Conservation (phyloP, 306 rosid species). For the Chamaecrista fasciculata region DNA sequence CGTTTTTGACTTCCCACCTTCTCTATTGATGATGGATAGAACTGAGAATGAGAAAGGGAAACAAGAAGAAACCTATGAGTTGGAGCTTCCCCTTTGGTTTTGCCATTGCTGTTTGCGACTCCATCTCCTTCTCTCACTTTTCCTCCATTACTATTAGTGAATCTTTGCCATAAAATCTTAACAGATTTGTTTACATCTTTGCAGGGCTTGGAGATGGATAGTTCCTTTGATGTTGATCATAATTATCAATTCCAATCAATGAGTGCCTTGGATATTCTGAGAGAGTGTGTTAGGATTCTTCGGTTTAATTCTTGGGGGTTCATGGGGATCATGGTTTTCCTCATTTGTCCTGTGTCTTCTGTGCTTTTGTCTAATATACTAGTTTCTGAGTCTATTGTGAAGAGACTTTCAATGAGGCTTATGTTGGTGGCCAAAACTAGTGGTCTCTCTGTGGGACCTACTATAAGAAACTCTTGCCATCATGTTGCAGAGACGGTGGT, state of each 20-base stretch:
- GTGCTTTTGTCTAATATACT: slow-evolving; percentile 62
- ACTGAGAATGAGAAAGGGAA: too few relatives aligned
- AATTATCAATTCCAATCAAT: slow-evolving; percentile 46
- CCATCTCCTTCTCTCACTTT: too few relatives aligned
- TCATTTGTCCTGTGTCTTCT: slow-evolving; percentile 87
- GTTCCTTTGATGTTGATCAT: slow-evolving; percentile 22
- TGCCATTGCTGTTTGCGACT: too few relatives aligned
- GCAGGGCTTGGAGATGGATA: slow-evolving; percentile 40
- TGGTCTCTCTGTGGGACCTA: slow-evolving; percentile 80
- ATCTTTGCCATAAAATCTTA: too few relatives aligned
- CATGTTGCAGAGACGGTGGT: slow-evolving; percentile 61
- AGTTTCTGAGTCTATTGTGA: slow-evolving; percentile 59
- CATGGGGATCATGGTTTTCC: slow-evolving; percentile 54
- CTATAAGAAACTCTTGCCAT: slow-evolving; percentile 71
- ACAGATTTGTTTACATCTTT: too few relatives aligned
- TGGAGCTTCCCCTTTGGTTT: too few relatives aligned
- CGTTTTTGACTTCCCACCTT: too few relatives aligned
- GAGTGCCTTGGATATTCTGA: slow-evolving; percentile 88
- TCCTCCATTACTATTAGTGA: too few relatives aligned
- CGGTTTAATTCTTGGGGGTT: slow-evolving; percentile 78
- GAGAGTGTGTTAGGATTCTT: slow-evolving; percentile 81
- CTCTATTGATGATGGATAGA: too few relatives aligned
- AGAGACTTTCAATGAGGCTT: slow-evolving; percentile 58
- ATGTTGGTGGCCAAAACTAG: slow-evolving; percentile 69
- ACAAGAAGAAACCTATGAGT: too few relatives aligned